Base-by-base conservation (phyloP, 108 stramenopile genomes). In the Pseudonitzschia delicatissima region DNA sequence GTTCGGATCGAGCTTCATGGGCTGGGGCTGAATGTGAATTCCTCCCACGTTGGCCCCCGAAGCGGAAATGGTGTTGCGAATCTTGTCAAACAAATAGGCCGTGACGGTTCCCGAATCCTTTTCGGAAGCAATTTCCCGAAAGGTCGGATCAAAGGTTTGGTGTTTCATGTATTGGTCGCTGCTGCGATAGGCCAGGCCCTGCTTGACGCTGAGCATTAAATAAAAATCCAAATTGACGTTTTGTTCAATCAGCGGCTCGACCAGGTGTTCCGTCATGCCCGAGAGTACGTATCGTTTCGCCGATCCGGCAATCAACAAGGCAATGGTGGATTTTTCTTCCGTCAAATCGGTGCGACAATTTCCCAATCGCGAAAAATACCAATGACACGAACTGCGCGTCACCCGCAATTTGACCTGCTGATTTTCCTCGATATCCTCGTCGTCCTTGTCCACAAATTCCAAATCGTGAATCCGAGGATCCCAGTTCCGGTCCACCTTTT, bases 181-280 rank as follows among this genome's bases (percentile, higher is more conserved):
- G 37, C 18, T 61, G 15, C 60, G 60, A 4, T 61, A 61, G 5
- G 60, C 36, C 8, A 61, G 60, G 5, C 60, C 60, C 7, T 61
- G 60, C 20, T 61, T 61, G 23, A 61, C 60, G 37, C 60, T 61
- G n/a, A 61, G 39, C 60, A 61, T 61, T 5, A 61, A 37, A 42
- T 61, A 61, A 61, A 39, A 61, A 42, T 61, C 60, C 6, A 61
- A 35, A 13, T 61, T 40, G 9, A n/a, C 40, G 25, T 61, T 61
- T 26, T 61, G 60, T 21, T 61, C 18, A 3, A 61, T 37, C 15
- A 61, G 60, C 25, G 60, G 60, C 39, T 61, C 20, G 36, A 61
- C 40, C 9, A 61, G 23, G 13, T 61, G 60, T 61, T 61, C 39
- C 0, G 23, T 23, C 37, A 61, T 12, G 25, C 39, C 60, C 5